These are phyloP conservation scores for Camelina hispida DNA, from an alignment of 345 rosid genomes.

Conservation along the genomic window DNA sequence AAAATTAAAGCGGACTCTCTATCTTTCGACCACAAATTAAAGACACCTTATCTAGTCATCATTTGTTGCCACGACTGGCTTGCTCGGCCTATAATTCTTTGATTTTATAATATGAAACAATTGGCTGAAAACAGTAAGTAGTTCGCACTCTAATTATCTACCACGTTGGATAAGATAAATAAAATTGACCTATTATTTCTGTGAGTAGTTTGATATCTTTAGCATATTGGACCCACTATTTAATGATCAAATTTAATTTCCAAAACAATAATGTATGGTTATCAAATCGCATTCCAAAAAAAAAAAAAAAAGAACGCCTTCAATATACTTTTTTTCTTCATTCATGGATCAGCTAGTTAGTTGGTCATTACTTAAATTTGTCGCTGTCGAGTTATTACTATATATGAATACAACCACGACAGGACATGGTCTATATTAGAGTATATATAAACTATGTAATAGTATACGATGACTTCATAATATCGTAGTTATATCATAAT, in stretches of 20 bases:
- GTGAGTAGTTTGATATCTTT: conserved; percentile 8
- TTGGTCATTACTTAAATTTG: conserved; percentile 1
- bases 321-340: neutral
- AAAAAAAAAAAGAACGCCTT: neutral
- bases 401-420: neutral
- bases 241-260: conserved; percentile 27
- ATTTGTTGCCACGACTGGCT: conserved; percentile 24
- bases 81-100: neutral
- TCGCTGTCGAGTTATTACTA: conserved; percentile 28
- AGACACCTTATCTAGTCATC: neutral
- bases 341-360: conserved; percentile 20
- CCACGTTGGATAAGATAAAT: neutral
- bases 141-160: neutral
- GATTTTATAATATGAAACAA: neutral
- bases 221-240: conserved; percentile 17
- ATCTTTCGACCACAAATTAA: neutral
- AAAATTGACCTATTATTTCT: neutral
- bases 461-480: neutral
- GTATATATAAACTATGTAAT: neutral
- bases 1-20: too few species aligned
- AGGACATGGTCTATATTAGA: neutral
- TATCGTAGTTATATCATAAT: neutral
- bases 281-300: conserved; percentile 10
- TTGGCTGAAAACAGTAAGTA: neutral
- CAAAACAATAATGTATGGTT: neutral